Base-by-base conservation (phyloP, 176 grass and related monocot species). In the Saccharum officinarum region DNA sequence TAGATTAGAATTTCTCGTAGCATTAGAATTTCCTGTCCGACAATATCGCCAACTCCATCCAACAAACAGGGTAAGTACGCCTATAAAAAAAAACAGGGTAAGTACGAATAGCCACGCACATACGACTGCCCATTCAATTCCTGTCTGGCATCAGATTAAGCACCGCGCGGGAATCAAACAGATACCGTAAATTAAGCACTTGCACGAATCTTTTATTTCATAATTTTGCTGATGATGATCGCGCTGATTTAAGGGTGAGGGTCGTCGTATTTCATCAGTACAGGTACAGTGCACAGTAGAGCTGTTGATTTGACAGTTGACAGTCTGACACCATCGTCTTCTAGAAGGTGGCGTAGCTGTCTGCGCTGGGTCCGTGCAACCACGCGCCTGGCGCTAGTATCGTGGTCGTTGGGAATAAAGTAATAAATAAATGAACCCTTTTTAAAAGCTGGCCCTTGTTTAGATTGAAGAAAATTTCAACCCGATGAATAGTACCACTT, bases 321-420 rank as follows among this genome's bases (percentile, higher is more conserved):
- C n/a, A n/a, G n/a, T n/a, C n/a, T n/a, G n/a, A 46, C n/a, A 28
- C 70, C 41, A 15, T 8, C 18, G 50, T 31, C 34, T 60, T 78
- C 83, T 78, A 85, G 63, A 85, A 78, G 47, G 47, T 13, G 31
- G 36, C 11, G 74, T 44, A 42, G 49, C 62, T 77, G 72, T 83
- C 60, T 36, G 34, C 34, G 34, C 34, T 38, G 37, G 37, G 37
- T 38, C 6, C 5, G 5, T 38, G 37, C 37, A 7, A 7, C 37
- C 1, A 38, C 2, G 42, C 16, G 8, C 17, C 10, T 76, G 44
- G 72, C 61, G 9, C 10, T 31, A n/a, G n/a, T n/a, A 54, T 55
- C 60, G 10, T 31, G 45, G 61, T 20, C 5, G 72, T 22, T 64
- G 33, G 46, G 13, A 47, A 47, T 14, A 3, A 14, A 47, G 13